Base-by-base conservation (phyloP, 2,329 filamentous ascomycete genomes). In the Hypomyces perniciosus region DNA sequence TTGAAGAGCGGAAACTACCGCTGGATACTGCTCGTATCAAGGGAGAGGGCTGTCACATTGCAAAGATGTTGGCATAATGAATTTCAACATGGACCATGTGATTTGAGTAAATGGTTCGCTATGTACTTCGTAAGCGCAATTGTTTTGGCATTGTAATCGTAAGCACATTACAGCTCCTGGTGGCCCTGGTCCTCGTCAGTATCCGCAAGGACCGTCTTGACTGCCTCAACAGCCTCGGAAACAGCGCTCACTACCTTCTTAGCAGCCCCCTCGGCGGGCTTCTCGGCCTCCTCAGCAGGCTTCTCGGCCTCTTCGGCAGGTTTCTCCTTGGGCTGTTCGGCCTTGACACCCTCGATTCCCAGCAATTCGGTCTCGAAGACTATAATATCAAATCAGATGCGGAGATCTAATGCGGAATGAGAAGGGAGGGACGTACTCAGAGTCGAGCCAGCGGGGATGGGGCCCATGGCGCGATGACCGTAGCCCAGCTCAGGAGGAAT, bases 321-420 rank as follows among this genome's bases (percentile, higher is more conserved):
- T 20, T 20, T 20, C 20, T 20, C 20, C 20, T 20, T 20, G 20
- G 20, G 20, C 20, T 20, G 20, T 20, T 20, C 20, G 29, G 52
- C 39, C 40, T 52, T 49, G 43, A 92, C 87, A 30, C 90, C 90
- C 12, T 84, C 76, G 64, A 97, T 96, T 50, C 80, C 85, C 62
- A 96, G 76, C 58, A 97, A 75, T 72, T 96, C 90, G 42, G 91
- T 96, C 75, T 95, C 89, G 65, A 97, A 96, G 48, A 97, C 83
- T 86, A 61, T 42, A 47, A 29, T 35, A 48, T 9, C 43, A 45
- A 38, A 40, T 46, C 51, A 58, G 57, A 44, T 45, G 53, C 35
- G 28, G 45, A 38, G 50, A 28, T 34, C n/a, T 44, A 46, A 50
- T 44, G 40, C 43, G 48, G 26, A 27, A 65, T 41, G 27, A 30